phyloP scores from a whole-genome alignment of 2,329 filamentous ascomycete species.

The Neonectria sp. region DNA sequence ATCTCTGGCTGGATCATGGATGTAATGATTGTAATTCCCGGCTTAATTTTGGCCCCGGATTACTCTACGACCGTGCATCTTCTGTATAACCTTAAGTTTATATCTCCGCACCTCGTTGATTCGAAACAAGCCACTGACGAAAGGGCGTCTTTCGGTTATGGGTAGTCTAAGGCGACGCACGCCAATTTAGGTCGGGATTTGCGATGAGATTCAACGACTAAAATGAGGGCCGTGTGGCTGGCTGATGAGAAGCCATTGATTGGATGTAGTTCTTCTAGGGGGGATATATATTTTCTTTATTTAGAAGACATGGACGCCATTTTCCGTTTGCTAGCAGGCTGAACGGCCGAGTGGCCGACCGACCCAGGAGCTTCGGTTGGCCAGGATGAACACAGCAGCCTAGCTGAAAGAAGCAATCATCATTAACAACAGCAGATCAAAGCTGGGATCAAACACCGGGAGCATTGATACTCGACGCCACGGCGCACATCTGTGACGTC shows the following conservation, averaged over 20 bases:
- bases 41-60: constrained; percentile 30
- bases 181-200: too few species aligned
- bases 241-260: background rate
- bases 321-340: constrained; percentile 15
- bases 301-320: constrained; percentile 25
- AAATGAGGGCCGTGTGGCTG: background rate
- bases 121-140: constrained; percentile 31
- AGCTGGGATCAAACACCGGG: constrained; percentile 35
- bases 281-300: constrained; percentile 3
- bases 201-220: too few species aligned
- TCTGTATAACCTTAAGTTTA: constrained; percentile 38
- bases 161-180: background rate
- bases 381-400: background rate
- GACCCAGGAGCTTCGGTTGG: background rate
- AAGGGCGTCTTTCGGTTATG: background rate
- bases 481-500: constrained; percentile 26
- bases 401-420: constrained; percentile 6
- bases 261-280: background rate
- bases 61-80: constrained; percentile 15
- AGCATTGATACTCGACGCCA: constrained; percentile 10
- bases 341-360: background rate
- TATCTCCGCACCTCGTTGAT: constrained; percentile 20
- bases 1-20: background rate
- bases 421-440: background rate
- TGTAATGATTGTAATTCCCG: background rate